Conservation (phyloP, 306 rosid genomes). For the Rosa multiflora region DNA sequence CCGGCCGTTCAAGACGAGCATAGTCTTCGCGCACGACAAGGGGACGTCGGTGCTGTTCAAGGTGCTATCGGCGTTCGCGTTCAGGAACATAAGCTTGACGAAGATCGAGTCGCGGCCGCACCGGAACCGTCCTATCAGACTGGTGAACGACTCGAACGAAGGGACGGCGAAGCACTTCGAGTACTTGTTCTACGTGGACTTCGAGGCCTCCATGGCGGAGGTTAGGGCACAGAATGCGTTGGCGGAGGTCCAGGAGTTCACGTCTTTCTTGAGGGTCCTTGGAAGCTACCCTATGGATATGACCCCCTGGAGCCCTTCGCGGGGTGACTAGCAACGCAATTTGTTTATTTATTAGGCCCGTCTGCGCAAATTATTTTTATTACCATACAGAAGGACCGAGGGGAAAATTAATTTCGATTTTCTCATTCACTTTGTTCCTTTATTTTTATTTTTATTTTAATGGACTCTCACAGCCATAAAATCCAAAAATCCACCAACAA, state of each 20-base stretch:
- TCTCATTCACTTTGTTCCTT: not conserved
- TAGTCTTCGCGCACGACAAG: slow-evolving; percentile 90
- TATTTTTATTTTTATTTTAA: not conserved
- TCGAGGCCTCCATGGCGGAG: slow-evolving; percentile 97
- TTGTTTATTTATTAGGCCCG: not conserved
- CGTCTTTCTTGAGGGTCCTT: slow-evolving; percentile 84
- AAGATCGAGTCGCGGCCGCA: slow-evolving; percentile 97
- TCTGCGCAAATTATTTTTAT: not conserved
- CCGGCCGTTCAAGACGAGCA: slow-evolving; percentile 90
- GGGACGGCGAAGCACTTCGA: slow-evolving; percentile 97
- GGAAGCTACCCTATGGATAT: slow-evolving; percentile 98
- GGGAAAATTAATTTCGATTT: slow-evolving; percentile 16
- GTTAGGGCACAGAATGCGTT: slow-evolving; percentile 87
- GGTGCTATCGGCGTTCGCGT: slow-evolving; percentile 87
- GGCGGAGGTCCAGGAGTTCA: slow-evolving; percentile 96
- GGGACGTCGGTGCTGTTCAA: slow-evolving; percentile 94
- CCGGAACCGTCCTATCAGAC: slow-evolving; percentile 83
- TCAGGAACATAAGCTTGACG: slow-evolving; percentile 82
- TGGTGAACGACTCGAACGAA: slow-evolving; percentile 78
- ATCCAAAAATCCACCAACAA: not conserved
- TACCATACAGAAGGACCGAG: not conserved
- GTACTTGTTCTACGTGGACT: slow-evolving; percentile 88
- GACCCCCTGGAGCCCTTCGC: slow-evolving; percentile 80
- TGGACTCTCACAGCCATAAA: not conserved
- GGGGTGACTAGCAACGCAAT: slow-evolving; percentile 26